Conservation (phyloP, 2,329 filamentous ascomycete genomes). For the Pezicula neosporulosa region DNA sequence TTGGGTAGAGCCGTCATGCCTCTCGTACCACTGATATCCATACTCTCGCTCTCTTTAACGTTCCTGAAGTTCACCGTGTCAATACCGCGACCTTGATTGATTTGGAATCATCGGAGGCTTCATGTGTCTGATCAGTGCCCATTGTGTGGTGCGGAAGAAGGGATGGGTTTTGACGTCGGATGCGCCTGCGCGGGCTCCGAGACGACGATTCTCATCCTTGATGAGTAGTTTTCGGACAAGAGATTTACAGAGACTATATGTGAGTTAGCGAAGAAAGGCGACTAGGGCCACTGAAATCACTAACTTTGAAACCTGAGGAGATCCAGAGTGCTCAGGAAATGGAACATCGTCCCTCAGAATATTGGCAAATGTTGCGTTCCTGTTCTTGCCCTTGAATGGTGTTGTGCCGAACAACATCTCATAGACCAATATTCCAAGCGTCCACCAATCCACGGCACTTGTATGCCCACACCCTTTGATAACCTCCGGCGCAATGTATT, state of each 20-base stretch:
- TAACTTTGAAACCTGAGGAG: slow-evolving; percentile 88
- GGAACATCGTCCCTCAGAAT: slow-evolving; percentile 93
- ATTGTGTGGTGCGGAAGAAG: slow-evolving; percentile 94
- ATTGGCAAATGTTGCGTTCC: slow-evolving; percentile 96
- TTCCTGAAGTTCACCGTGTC: slow-evolving; percentile 98
- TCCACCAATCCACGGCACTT: slow-evolving; percentile 99
- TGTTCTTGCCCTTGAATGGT: slow-evolving; percentile 98
- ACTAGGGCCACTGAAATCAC: slow-evolving; percentile 32
- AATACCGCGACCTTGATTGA: slow-evolving; percentile 78
- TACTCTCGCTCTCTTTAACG: slow-evolving; percentile 94
- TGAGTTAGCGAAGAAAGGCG: slow-evolving; percentile 27
- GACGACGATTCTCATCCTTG: slow-evolving; percentile 91
- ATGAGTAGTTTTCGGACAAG: slow-evolving; percentile 94
- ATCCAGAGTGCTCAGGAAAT: slow-evolving; percentile 84
- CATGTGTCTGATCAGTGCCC: slow-evolving; percentile 95
- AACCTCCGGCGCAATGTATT: slow-evolving; percentile 98
- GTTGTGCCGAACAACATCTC: slow-evolving; percentile 99
- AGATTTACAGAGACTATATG: slow-evolving; percentile 82
- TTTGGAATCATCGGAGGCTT: slow-evolving; percentile 96
- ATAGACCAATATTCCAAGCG: slow-evolving; percentile 92
- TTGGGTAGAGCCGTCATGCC: slow-evolving; percentile 50
- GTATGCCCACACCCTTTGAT: slow-evolving; percentile 99
- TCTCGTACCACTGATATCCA: slow-evolving; percentile 68
- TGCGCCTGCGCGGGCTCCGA: slow-evolving; percentile 90
- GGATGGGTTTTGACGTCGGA: slow-evolving; percentile 95